Base-by-base conservation (phyloP, 1,284 basidiomycete genomes). In the Ustilago esculenta region DNA sequence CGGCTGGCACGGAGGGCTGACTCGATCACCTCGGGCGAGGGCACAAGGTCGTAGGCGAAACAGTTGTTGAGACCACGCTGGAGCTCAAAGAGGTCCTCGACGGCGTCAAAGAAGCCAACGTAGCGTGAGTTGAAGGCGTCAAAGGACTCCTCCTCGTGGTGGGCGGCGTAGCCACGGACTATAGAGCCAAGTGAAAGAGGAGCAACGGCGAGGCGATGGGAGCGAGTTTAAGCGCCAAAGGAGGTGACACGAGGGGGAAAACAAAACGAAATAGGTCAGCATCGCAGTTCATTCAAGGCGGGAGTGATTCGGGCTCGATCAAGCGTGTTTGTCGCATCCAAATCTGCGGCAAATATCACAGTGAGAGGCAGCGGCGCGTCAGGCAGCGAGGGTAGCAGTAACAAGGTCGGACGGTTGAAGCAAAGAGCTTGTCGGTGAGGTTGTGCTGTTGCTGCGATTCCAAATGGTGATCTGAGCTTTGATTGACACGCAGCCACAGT, bases 41-140 rank as follows among this genome's bases (percentile, higher is more conserved):
- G 95, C 23, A 98, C 96, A 68, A 98, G 88, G 84, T 98, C 95
- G 84, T 98, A 95, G 1, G 95, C 92, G 83, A 98, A 98, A 85
- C 93, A 96, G 87, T 98, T 98, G 88, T 98, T 98, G 76, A 98
- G 87, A 42, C 95, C 95, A 63, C 95, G 91, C 61, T 80, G 75
- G 25, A 81, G 66, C 86, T 98, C 94, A 82, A 98, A 98, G 66
- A 96, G 88, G 86, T 98, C 95, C 82, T 93, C 89, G 48, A 94
- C 93, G 50, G 88, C 87, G 81, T 90, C 86, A 86, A 98, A 98
- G 86, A 98, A 98, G 74, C 87, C 86, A 81, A 92, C 89, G 85
- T 97, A 98, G 81, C 94, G 92, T 66, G 90, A 87, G 82, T 91
- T 93, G 87, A 98, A 97, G 51, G 89, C 87, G 83, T 97, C 94